These are phyloP conservation scores for Pseudopyrenochaeta lycopersici DNA, from an alignment of 2,329 filamentous ascomycete genomes.

Conservation along the genomic window DNA sequence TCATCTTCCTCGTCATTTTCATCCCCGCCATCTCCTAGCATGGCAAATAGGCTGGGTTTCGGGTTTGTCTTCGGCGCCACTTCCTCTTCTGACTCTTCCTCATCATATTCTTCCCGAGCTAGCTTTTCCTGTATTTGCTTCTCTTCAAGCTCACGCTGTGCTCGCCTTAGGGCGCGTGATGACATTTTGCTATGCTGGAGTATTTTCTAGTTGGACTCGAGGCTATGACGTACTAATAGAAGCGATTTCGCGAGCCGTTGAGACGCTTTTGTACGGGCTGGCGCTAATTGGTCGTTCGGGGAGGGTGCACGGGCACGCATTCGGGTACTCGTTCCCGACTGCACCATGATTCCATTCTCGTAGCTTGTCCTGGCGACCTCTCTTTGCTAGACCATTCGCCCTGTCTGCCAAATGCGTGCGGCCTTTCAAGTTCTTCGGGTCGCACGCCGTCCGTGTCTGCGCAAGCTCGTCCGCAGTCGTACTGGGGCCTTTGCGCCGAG, in stretches of 20 bases:
- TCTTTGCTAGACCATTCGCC: conserved; percentile 14
- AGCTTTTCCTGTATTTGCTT: conserved; percentile 57
- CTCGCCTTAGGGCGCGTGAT: conserved; percentile 70
- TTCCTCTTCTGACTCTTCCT: conserved; percentile 52
- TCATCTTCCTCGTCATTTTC: conserved; percentile 46
- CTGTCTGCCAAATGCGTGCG: conserved; percentile 70
- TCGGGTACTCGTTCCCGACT: conserved; percentile 1
- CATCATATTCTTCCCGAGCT: conserved; percentile 45
- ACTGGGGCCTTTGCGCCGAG: conserved; percentile 44
- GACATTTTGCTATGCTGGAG: conserved; percentile 60
- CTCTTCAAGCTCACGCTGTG: conserved; percentile 69
- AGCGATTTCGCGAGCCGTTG: conserved; percentile 6
- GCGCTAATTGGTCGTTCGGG: conserved; percentile 17
- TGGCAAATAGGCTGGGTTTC: conserved; percentile 57
- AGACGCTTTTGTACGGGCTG: conserved; percentile 13
- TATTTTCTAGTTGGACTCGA: conserved; percentile 14
- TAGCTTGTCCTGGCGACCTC: conserved; percentile 13
- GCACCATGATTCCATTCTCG: conserved; percentile 10
- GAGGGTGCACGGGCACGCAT: neutral
- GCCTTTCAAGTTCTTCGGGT: conserved; percentile 73
- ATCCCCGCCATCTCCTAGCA: conserved; percentile 54
- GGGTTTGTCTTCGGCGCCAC: conserved; percentile 32
- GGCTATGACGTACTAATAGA: conserved; percentile 28
- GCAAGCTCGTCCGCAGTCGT: conserved; percentile 65
- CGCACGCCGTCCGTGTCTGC: conserved; percentile 70